Base-by-base conservation (phyloP, 2,329 filamentous ascomycete genomes). In the Pleoardoris graminearum region DNA sequence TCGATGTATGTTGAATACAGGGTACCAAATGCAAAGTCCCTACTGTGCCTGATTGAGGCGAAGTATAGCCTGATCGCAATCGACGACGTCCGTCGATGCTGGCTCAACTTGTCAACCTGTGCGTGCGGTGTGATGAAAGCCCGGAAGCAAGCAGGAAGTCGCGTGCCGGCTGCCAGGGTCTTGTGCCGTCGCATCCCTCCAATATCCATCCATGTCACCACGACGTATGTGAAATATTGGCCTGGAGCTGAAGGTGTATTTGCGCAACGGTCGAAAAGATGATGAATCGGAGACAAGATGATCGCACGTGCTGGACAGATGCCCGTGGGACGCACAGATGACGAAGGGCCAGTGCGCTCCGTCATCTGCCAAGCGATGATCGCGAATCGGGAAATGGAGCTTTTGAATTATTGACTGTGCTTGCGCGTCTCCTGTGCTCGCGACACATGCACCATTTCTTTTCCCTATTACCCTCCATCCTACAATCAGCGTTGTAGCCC, bases 301-400 rank as follows among this genome's bases (percentile, higher is more conserved):
- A 14, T 10, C 19, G 45, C 50, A 53, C 50, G 51, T 53, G 51
- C 32, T 25, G 12, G 30, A 12, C 7, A 8, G 30, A 17, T 12
- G 29, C 17, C n/a, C 21, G 23, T 25, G 19, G 23, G 10, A 36
- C 8, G 8, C 14, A 17, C n/a, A 27, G 38, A 46, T 46, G 50
- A 45, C 38, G 45, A 32, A 33, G 11, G 42, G 46, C 46, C 50
- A 53, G 32, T 33, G 46, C 39, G 35, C 37, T 42, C 39, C 41
- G 51, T 54, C 51, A 54, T 29, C 14, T 48, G 62, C 65, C 57
- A 59, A 62, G 61, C 50, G 55, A 58, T 52, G 57, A 57, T 58
- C 62, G n/a, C n/a, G 48, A 57, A 61, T 61, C 59, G 61, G 60
- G 65, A 61, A 66, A 45, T 33, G 25, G 36, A 22, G 52, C 27